Evolutionary conservation across 495 filamentous ascomycete genomes (phyloP), one percentile per base, ranked within the genome.

Genomic region (Pyronema omphalodes): DNA sequence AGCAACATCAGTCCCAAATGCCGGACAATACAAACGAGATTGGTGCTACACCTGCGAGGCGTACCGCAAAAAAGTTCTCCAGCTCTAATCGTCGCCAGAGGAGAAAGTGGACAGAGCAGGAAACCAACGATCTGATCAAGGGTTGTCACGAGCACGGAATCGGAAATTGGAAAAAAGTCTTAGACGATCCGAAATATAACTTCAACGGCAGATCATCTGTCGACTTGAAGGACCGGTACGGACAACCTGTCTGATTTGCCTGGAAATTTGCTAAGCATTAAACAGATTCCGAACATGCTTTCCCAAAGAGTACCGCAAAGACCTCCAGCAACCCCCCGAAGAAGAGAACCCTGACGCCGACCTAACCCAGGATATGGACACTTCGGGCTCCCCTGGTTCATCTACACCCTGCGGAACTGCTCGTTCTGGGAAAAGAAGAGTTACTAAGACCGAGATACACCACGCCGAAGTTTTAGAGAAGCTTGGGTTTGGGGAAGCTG

Each of bases 131-230:
- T 55, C 65, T 86, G 29, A 70, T 83, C 33, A 72, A 72, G 55
- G 82, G 82, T n/a, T 65, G 62, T 37, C 62, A 58, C 17, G 14
- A 65, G 62, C 58, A 80, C 58, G 82, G 82, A 1, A 76, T 83
- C 58, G 82, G 82, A 4, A 82, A 77, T 58, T 86, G 82, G 82
- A 84, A 79, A 57, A 74, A 76, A 51, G 82, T 86, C 15, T 61
- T 83, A 12, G 68, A 76, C 14, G 73, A 80, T 58, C 65, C 76
- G 3, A 75, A 79, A 45, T 75, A 80, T 53, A 68, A 70, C 19
- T 86, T 86, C 60, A 73, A 80, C 58, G 70, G 71, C 44, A 70
- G 82, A 12, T 77, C 75, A 43, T 73, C 79, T 18, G 74, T 82
- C n/a, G 82, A 86, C 59, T 62, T 86, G 53, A 86, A 85, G 66